Base-by-base conservation (phyloP, 2,329 filamentous ascomycete species). In the Xylariales sp. region DNA sequence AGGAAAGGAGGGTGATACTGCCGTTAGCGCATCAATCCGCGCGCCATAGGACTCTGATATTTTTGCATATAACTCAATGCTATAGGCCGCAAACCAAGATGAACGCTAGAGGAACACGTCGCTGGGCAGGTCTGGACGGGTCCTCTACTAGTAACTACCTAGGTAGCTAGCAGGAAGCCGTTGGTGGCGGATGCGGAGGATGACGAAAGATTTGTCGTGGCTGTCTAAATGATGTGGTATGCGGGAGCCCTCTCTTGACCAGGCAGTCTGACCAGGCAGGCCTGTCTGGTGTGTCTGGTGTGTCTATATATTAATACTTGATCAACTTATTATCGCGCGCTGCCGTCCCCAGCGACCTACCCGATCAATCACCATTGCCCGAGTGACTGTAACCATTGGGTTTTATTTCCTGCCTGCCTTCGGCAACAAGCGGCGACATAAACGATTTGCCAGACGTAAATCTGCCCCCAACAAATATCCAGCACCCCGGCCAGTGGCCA, bases 401-500 rank as follows among this genome's bases (percentile, higher is more conserved):
- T 50, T 59, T 34, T 30, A 46, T 18, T 23, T 32, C 7, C 12
- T 43, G 23, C n/a, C 46, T 30, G 43, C n/a, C 9, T 41, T 56
- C 32, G 54, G 54, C 54, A 18, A 56, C 54, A 28, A 45, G 54
- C 53, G 36, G 50, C 53, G n/a, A 7, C 49, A 46, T 23, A 43
- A 9, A 45, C 45, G 54, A 50, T 57, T 57, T 57, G 52, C 45
- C 30, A 41, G 32, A 12, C 32, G 5, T 18, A 62, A 56, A 46
- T n/a, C 53, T 43, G 53, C 54, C 52, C 39, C 64, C 64, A 62
- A 65, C 36, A 43, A 54, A 59, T 63, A 12, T 41, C 39, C 14
- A 34, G 46, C 23, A 67, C 36, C 62, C 62, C 34, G 12, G 65
- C 54, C 28, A 46, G 60, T 63, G 41, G 59, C 48, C 16, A 32